Evolutionary conservation across 2,329 filamentous ascomycete genomes (phyloP), one percentile per base, ranked within the genome.

Genomic region (Cercospora canescens): DNA sequence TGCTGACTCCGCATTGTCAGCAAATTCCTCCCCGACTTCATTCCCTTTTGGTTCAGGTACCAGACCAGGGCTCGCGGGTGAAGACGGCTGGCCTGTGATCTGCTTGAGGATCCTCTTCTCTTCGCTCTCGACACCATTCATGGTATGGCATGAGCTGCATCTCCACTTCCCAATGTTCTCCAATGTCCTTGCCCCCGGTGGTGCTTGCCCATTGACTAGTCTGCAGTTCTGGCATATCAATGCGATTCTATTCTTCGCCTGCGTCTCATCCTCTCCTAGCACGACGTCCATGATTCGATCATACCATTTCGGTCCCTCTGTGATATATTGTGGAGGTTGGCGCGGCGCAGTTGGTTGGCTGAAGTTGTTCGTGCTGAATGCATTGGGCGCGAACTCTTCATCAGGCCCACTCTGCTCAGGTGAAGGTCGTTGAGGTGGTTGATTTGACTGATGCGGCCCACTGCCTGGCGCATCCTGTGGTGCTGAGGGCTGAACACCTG

Each of bases 141-240:
- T 85, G 1, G 88, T 84, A 9, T 90, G 89, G 75, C 95, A 99
- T n/a, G 87, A 87, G 76, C 92, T 91, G 78, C 95, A 99, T 67
- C 89, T 88, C 95, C 95, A 99, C 67, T 85, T 84, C 1, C 94
- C 95, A 1, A 99, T 75, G 60, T 97, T 94, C 41, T 91, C 88
- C 1, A 94, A 80, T 0, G 84, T 87, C 71, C 88, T 90, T 0
- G 91, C 89, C 1, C 95, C 95, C 0, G 95, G 94, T 1, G 95
- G 94, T 3, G 95, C 95, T 77, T 97, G 95, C 0, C 96, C 95
- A 76, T 99, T 99, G 56, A 99, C 94, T 1, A 97, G 86, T 32
- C 92, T 86, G 77, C 95, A 99, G 41, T 86, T 84, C 34, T 83
- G 79, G 80, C 95, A 99, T 63, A 99, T 92, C 69, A 99, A 83